Base-by-base conservation (phyloP, 805 yeast genomes). In the Ogataea methanolica region DNA sequence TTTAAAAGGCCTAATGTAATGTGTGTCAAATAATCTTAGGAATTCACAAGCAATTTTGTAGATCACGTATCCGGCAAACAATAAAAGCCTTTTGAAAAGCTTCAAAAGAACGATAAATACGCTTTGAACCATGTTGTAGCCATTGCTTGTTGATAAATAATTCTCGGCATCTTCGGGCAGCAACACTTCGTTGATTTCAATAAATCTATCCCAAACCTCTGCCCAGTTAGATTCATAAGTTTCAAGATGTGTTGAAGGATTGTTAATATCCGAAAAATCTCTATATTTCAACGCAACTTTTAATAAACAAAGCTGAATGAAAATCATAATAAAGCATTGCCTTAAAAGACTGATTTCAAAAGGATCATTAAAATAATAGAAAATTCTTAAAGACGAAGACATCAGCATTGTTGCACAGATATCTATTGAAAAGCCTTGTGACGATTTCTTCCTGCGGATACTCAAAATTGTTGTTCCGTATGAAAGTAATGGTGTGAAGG, bases 371-470 rank as follows among this genome's bases (percentile, higher is more conserved):
- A 85, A 64, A 69, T 85, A 91, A 69, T 88, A 90, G 47, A 81
- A 79, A 26, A 90, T 82, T 54, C 95, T 73, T 41, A 89, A 67
- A 5, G 82, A 78, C 38, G 89, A 78, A 1, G 96, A 83, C 53
- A 88, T 73, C 51, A 90, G 63, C 96, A 91, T 89, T 6, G 96
- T 88, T 6, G 89, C 91, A 67, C 97, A 91, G 11, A 91, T 87
- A 66, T 91, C 97, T n/a, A 89, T 72, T 5, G 96, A 85, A 60
- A 90, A 89, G 21, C 97, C 97, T 21, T 78, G 72, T 1, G 92
- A 78, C 0, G 90, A 76, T 60, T 82, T 71, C 33, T 78, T 75
- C 41, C 74, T 70, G 57, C 80, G 75, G 14, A 90, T 89, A 52
- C 85, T 74, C 41, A 79, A 71, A 34, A 90, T 78, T 1, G 96